Conservation (phyloP, 73 alveolate species). For the Paraurostyla sp. region DNA sequence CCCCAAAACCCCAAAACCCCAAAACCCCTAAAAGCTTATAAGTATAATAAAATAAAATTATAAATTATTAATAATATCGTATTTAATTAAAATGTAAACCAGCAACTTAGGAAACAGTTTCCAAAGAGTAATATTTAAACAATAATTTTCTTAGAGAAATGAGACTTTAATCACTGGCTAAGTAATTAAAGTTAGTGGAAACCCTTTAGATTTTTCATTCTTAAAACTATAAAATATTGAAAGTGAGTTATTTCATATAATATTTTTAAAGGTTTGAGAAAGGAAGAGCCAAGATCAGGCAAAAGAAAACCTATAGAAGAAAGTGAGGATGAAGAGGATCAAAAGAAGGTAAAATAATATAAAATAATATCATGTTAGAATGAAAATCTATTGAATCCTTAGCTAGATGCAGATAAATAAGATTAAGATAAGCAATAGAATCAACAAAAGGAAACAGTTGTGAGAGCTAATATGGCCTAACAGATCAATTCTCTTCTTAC, state of each 20-base stretch:
- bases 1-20: too few species aligned
- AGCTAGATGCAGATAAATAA: constrained; percentile 38
- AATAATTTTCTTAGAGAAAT: constrained; percentile 3
- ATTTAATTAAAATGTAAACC: constrained; percentile 34
- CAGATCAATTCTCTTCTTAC: neutral
- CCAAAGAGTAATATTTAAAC: neutral
- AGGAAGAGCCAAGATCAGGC: constrained; percentile 60
- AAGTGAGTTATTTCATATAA: constrained; percentile 38
- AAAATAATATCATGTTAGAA: neutral
- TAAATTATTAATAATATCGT: too few species aligned
- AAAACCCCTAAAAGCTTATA: too few species aligned
- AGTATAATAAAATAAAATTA: too few species aligned
- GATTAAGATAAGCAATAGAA: constrained; percentile 17
- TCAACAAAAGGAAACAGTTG: constrained; percentile 32
- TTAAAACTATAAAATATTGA: constrained; percentile 64
- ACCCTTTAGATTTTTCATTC: constrained; percentile 74
- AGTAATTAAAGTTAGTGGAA: constrained; percentile 59
- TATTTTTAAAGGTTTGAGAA: constrained; percentile 53
- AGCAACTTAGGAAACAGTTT: neutral
- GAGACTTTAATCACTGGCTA: constrained; percentile 27
- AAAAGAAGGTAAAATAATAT: neutral
- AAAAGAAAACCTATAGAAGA: constrained; percentile 65
- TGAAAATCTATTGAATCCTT: constrained; percentile 13
- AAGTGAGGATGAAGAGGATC: constrained; percentile 54
- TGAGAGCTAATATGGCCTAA: constrained; percentile 35